Evolutionary conservation across 2,329 filamentous ascomycete species (phyloP), one percentile per base, ranked within the genome.

Genomic region (Periconia sp.): DNA sequence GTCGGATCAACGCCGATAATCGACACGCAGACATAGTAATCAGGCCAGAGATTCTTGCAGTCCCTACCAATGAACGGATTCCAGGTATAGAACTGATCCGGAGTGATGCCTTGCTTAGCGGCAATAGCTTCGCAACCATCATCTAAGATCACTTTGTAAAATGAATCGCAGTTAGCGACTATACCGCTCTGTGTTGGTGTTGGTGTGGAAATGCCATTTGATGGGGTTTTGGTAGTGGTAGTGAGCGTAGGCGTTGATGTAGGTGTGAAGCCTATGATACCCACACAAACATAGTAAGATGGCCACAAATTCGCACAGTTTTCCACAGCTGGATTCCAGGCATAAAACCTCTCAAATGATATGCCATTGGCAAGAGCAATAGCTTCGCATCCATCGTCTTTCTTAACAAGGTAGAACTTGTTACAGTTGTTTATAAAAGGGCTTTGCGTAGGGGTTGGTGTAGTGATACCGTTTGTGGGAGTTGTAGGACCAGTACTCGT

Each of bases 381-480:
- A 13, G 50, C 43, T 8, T 49, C 15, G 37, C 41, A 57, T 20
- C 33, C 5, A 31, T 57, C 18, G 41, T 35, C 33, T 40, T 30
- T 15, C 37, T 55, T 50, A 1, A 52, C 50, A 1, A 35, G 45
- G 31, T 59, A 48, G 30, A 57, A 57, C 11, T 45, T 56, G 8
- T 53, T 47, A 44, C 54, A 59, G 46, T 57, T 59, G 2, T 17
- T 49, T 2, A 58, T 47, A 41, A 60, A 58, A 3, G 45, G 50
- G 1, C 40, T 30, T 30, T 59, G 58, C 2, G 42, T 52, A 2
- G 52, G 54, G 17, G 47, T 37, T 5, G 52, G 52, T 3, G 56
- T 59, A 11, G 45, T 10, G 17, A 59, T 30, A 14, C 52, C 49
- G 14, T 59, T 53, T 15, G 23, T 27, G 23, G 23, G 23, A 27